These are phyloP conservation scores for Juglanconis oblonga DNA, from an alignment of 2,329 filamentous ascomycete species.

Conservation along the genomic window DNA sequence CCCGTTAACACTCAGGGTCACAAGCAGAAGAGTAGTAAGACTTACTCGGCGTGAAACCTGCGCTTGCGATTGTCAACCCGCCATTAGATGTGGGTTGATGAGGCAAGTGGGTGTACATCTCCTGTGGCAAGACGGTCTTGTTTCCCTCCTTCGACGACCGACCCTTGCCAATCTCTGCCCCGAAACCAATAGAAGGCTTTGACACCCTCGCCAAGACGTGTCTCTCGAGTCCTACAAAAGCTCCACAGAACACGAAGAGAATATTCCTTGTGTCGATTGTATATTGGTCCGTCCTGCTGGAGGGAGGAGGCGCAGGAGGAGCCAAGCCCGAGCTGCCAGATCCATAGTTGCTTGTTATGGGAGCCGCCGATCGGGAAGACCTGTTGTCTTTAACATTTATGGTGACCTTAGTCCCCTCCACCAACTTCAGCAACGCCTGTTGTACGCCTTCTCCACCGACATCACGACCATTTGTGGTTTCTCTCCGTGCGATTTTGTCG, in stretches of 20 bases:
- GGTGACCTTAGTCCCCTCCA: constrained; percentile 92
- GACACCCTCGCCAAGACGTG: constrained; percentile 82
- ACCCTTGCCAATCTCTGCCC: constrained; percentile 65
- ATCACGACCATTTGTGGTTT: constrained; percentile 85
- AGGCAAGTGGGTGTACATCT: constrained; percentile 55
- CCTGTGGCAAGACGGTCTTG: constrained; percentile 62
- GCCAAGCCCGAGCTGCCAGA: constrained; percentile 43
- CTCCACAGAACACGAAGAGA: constrained; percentile 93
- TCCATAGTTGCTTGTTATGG: constrained; percentile 53
- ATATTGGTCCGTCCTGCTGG: constrained; percentile 58
- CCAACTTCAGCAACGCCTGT: constrained; percentile 90
- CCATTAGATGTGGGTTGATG: constrained; percentile 41
- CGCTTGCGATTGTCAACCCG: constrained; percentile 26
- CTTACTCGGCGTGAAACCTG: constrained; percentile 43
- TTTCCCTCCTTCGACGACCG: constrained; percentile 44
- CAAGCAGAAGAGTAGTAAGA: not conserved
- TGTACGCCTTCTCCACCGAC: constrained; percentile 96
- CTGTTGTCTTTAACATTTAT: constrained; percentile 82
- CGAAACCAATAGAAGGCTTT: constrained; percentile 84
- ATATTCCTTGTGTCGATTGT: constrained; percentile 93
- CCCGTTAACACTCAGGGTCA: not conserved
- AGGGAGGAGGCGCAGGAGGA: constrained; percentile 43
- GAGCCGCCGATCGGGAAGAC: constrained; percentile 50
- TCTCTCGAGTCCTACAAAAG: constrained; percentile 90
- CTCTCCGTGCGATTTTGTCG: constrained; percentile 90